Conservation (phyloP, 768 basidiomycete genomes). For the Tricholoma bakamatsutake region DNA sequence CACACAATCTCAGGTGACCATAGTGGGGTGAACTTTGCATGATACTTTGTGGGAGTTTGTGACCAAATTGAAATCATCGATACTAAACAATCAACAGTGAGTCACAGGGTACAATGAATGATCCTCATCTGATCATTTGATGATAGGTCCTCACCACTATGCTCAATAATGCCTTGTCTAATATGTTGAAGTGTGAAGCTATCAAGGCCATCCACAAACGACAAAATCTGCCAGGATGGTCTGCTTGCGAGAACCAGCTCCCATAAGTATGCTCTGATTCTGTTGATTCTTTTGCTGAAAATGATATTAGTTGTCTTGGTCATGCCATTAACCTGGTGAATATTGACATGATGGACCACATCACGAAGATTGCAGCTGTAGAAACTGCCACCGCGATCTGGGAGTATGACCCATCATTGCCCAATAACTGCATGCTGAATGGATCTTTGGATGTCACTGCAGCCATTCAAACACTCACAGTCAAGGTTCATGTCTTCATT, state of each 20-base stretch:
- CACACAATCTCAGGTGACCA: neutral
- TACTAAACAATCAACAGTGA: neutral
- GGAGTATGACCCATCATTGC: too few species aligned
- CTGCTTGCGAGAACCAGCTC: conserved; percentile 11
- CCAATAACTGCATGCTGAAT: neutral
- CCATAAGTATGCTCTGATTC: neutral
- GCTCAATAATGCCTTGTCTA: conserved; percentile 18
- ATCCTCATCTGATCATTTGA: neutral
- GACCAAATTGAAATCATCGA: neutral
- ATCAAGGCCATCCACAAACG: conserved; percentile 9
- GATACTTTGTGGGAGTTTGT: neutral
- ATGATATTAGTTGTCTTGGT: too few species aligned
- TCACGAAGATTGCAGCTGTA: too few species aligned
- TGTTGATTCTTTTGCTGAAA: too few species aligned
- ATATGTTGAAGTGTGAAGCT: conserved; percentile 16
- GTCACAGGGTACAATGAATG: neutral
- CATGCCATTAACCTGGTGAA: too few species aligned
- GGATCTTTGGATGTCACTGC: neutral
- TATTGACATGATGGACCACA: too few species aligned
- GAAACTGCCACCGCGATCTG: too few species aligned
- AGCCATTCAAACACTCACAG: neutral
- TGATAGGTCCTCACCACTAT: conserved; percentile 8
- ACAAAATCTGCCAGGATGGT: conserved; percentile 8
- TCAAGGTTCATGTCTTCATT: too few species aligned
- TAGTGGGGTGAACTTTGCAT: neutral